Evolutionary conservation across 2,329 filamentous ascomycete genomes (phyloP), one percentile per base, ranked within the genome.

Genomic region (Neoscytalidium dimidiatum): DNA sequence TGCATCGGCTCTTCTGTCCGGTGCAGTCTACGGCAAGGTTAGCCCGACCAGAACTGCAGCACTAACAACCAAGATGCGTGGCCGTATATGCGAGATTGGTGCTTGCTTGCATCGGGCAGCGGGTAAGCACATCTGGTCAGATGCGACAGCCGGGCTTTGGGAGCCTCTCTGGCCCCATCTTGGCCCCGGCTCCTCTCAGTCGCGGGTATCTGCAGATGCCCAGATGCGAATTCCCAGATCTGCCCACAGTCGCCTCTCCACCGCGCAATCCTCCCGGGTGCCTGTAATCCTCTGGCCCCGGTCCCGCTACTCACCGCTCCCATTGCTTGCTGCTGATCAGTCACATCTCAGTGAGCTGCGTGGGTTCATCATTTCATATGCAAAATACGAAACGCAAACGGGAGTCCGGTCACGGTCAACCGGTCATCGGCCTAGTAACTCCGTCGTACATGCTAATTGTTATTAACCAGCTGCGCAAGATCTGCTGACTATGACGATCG

Each of bases 151-250:
- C 51, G 6, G 44, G 46, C 46, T 49, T 26, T 8, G 8, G 29
- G 28, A 52, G 28, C 21, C 35, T 58, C 53, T 43, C 53, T 44
- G 53, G 23, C 35, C 35, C 26, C n/a, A 8, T 11, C 14, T 21
- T 44, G 53, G 38, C 53, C 53, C 33, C 52, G 11, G 48, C 48
- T 31, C 14, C 48, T 2, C 9, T 21, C 21, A 35, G 31, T 14
- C 21, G 48, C 52, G 53, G 53, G 53, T 58, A 58, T 58, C 53
- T 58, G 53, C 53, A 58, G 53, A 44, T n/a, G 38, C 38, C 26
- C 13, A 44, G 33, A 57, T 57, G 23, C 19, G 14, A 43, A 11
- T 29, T 57, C 52, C 52, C 33, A 57, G 35, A 29, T 43, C 33
- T 14, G 9, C 4, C 48, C 26, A 26, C 28, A 21, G 26, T 17